Conservation (phyloP, 345 rosid genomes). For the Salix viminalis region DNA sequence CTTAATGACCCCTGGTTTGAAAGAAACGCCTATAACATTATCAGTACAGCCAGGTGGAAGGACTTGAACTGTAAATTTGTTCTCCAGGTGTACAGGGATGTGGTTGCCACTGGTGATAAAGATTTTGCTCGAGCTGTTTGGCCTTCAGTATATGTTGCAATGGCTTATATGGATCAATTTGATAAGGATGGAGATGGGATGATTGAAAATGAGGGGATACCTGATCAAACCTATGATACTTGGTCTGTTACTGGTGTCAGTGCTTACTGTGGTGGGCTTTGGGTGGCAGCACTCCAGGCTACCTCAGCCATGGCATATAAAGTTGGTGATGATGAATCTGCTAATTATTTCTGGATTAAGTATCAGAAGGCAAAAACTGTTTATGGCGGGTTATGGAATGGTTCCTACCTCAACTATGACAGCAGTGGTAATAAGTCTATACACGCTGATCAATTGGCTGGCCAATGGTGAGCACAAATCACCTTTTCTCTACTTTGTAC, state of each 20-base stretch:
- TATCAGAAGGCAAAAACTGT: slow-evolving; percentile 22
- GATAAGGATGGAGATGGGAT: slow-evolving; percentile 77
- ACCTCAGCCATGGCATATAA: slow-evolving; percentile 57
- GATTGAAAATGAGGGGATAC: slow-evolving; percentile 83
- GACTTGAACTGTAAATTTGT: slow-evolving; percentile 78
- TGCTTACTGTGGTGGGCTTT: slow-evolving; percentile 71
- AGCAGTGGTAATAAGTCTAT: slow-evolving; percentile 25
- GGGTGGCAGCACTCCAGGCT: slow-evolving; percentile 84
- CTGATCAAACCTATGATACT: slow-evolving; percentile 77
- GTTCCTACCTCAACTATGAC: slow-evolving; percentile 30
- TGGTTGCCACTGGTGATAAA: slow-evolving; percentile 59
- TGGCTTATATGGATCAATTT: slow-evolving; percentile 78
- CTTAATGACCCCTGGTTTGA: slow-evolving; percentile 70
- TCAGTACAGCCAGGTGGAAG: slow-evolving; percentile 63
- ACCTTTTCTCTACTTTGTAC: neutral
- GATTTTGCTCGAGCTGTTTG: slow-evolving; percentile 59
- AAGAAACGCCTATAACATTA: slow-evolving; percentile 62
- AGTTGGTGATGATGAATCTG: slow-evolving; percentile 51
- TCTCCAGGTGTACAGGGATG: slow-evolving; percentile 68
- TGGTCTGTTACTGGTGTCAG: slow-evolving; percentile 68
- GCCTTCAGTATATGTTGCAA: slow-evolving; percentile 68
- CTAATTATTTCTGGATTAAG: slow-evolving; percentile 38
- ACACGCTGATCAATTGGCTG: slow-evolving; percentile 29
- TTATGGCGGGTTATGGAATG: slow-evolving; percentile 27
- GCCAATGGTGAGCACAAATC: slow-evolving; percentile 25